Evolutionary conservation across 2,329 filamentous ascomycete genomes (phyloP).

Genomic region (Colletotrichum acutatum): DNA sequence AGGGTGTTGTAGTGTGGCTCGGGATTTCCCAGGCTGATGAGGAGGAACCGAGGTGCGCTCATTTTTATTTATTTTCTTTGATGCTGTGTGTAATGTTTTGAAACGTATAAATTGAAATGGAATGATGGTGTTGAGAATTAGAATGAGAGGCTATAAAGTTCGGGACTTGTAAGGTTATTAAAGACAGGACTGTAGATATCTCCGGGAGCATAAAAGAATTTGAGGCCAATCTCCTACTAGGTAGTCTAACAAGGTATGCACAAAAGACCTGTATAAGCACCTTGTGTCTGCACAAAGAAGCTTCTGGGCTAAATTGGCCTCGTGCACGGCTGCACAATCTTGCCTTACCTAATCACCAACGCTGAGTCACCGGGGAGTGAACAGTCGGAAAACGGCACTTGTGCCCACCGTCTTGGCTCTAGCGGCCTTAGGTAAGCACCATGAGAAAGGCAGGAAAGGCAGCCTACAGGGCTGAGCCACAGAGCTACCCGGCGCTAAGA

Average conservation of each 20-base stretch:
- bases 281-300: not conserved
- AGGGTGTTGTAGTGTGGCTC: constrained; percentile 79
- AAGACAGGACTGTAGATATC: not conserved
- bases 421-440: not conserved
- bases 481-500: not conserved
- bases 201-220: not conserved
- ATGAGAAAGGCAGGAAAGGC: not conserved
- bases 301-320: not conserved
- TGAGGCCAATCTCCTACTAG: not conserved
- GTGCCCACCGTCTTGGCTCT: not conserved
- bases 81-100: not conserved
- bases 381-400: not conserved
- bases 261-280: not conserved
- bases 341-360: too few relatives aligned
- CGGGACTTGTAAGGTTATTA: not conserved
- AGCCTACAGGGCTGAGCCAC: constrained; percentile 27
- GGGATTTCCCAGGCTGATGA: constrained; percentile 91
- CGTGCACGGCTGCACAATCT: not conserved
- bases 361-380: not conserved
- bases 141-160: not conserved
- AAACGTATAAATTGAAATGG: too few relatives aligned
- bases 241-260: not conserved
- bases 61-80: constrained; percentile 6
- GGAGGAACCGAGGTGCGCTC: constrained; percentile 69
- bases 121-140: not conserved